Evolutionary conservation across 495 filamentous ascomycete genomes (phyloP), one percentile per base, ranked within the genome.

Genomic region (Beverwykella pulmonaria): DNA sequence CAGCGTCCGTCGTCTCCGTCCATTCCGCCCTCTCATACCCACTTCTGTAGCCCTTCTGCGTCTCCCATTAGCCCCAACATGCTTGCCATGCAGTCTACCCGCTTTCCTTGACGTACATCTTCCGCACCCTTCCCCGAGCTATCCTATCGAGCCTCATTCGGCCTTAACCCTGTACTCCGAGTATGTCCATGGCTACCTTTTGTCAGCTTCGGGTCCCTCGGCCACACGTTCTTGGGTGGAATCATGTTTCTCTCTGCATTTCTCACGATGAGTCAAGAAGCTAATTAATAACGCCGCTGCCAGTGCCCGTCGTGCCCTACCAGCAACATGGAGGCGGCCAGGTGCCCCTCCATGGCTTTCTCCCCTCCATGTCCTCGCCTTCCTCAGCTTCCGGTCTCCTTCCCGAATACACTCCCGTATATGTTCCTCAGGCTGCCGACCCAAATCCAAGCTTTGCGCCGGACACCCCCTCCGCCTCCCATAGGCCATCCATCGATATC

Each of bases 221-320:
- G 69, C 54, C 23, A 47, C 22, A 27, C 34, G 26, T 20, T 12
- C 32, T 14, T 27, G 25, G 6, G n/a, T 61, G 49, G 36, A 26
- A 63, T 49, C 53, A 32, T 12, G 32, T 22, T 39, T 15, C 46
- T 14, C 12, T 36, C 4, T 17, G 26, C 26, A 44, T 22, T n/a
- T 39, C 22, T 15, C 56, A 19, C 52, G 57, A 61, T 65, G 30
- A 62, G 57, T 23, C 52, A 61, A 23, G 47, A 44, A 49, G 63
- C 68, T 71, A 71, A 71, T 61, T 52, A 60, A 17, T 55, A 19
- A n/a, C 4, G 39, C 39, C 17, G 39, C 17, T 44, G 17, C 39
- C 64, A 72, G 69, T 72, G 69, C 61, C 65, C 39, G 39, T 67
- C 52, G 69, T 61, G 53, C 69, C 61, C 61, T 68, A 60, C 58